Conservation (phyloP, 176 grass and related monocot species). For the Bothriochloa decipiens region DNA sequence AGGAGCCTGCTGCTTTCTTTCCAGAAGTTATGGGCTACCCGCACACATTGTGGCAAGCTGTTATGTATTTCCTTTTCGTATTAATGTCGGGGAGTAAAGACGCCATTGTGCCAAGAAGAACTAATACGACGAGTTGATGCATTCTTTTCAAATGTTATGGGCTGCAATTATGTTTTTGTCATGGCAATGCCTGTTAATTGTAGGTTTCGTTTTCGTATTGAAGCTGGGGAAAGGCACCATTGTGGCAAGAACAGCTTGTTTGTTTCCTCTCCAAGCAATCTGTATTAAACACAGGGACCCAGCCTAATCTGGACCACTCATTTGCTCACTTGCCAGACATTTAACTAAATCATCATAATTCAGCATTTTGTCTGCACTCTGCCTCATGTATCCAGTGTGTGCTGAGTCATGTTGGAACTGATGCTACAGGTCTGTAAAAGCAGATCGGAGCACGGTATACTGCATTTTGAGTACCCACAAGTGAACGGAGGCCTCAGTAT, state of each 20-base stretch:
- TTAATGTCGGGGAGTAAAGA: conserved; percentile 21
- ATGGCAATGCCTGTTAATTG: background rate
- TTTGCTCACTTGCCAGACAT: background rate
- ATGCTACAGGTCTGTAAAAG: background rate
- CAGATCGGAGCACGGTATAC: background rate
- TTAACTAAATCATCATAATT: background rate
- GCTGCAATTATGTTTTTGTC: background rate
- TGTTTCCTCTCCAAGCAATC: background rate
- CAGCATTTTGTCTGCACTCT: background rate
- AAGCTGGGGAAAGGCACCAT: background rate
- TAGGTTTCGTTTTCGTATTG: conserved; percentile 26
- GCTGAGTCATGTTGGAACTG: background rate
- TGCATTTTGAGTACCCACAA: background rate
- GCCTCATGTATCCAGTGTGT: background rate
- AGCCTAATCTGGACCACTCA: background rate
- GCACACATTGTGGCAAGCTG: background rate
- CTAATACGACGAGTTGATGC: background rate
- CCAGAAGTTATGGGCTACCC: background rate
- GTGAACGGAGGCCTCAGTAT: too few species aligned
- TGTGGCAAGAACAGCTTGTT: conserved; percentile 16
- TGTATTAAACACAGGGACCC: background rate
- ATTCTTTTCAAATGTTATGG: background rate
- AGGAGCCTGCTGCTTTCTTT: background rate
- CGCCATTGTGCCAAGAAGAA: conserved; percentile 11
- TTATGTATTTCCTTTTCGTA: conserved; percentile 29